Conservation (phyloP, 129 eudicot species). For the Logfia minima region DNA sequence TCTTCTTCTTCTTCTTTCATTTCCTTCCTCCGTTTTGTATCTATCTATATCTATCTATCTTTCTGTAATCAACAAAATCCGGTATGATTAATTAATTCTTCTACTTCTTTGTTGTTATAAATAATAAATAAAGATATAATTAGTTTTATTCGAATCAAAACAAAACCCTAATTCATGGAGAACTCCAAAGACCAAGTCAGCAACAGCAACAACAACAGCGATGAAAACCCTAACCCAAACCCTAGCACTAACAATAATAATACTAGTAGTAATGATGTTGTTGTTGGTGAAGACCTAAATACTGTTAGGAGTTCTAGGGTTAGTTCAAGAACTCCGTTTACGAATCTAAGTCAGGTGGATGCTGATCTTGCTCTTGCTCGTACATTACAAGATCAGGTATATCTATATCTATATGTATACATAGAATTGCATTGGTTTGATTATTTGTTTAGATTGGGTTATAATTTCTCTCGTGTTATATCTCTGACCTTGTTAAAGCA, state of each 20-base stretch:
- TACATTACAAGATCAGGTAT: constrained; percentile 82
- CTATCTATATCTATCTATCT: not conserved
- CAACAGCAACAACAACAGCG: constrained; percentile 22
- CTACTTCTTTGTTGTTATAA: not conserved
- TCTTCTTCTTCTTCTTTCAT: not conserved
- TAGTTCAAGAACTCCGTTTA: constrained; percentile 57
- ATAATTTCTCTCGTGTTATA: not conserved
- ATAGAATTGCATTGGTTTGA: not conserved
- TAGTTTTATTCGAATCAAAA: not conserved
- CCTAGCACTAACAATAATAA: constrained; percentile 6
- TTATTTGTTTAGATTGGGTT: not conserved
- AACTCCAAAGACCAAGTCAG: constrained; percentile 35
- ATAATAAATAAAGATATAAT: no score
- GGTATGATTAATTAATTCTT: no score
- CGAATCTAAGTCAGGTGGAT: constrained; percentile 80
- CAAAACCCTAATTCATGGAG: constrained; percentile 22
- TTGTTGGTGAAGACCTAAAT: not conserved
- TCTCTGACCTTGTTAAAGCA: not conserved
- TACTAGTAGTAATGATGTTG: not conserved
- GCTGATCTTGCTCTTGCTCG: constrained; percentile 98
- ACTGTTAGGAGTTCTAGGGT: constrained; percentile 1
- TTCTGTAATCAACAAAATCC: not conserved
- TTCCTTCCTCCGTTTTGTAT: not conserved
- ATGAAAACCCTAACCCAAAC: constrained; percentile 8
- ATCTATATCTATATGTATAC: not conserved